Percentiles rank a stretch among this genome's conserved stretches.
These are phyloP conservation scores for Phytophthora fragariaefolia DNA, from an alignment of 352 stramenopile species.

Conservation along the genomic window DNA sequence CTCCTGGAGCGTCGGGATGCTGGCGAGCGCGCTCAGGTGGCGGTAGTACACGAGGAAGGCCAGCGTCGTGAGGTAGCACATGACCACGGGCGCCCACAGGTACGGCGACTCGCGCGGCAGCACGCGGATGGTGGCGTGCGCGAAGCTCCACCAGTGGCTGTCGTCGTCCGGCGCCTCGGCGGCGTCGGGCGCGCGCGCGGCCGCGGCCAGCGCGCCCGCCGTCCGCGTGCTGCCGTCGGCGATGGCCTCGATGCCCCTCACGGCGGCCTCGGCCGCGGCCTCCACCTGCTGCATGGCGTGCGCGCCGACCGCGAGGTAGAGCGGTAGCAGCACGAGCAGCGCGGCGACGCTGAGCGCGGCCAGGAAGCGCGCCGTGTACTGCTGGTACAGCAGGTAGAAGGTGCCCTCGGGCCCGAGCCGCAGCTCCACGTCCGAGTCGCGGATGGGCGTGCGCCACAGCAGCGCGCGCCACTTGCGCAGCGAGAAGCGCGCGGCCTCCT, in stretches of 20 bases:
- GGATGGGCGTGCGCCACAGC: conserved; percentile 76
- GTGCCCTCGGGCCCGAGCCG: conserved; percentile 76
- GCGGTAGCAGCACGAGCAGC: conserved; percentile 69
- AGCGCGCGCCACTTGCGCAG: conserved; percentile 68
- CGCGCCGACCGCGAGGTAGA: conserved; percentile 71
- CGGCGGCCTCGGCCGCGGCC: conserved; percentile 31
- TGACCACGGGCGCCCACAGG: conserved; percentile 78
- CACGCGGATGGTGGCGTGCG: conserved; percentile 80
- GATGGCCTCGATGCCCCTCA: conserved; percentile 35
- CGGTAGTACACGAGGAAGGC: conserved; percentile 79
- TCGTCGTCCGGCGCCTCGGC: conserved; percentile 29
- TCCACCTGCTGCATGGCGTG: conserved; percentile 43
- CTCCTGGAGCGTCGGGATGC: conserved; percentile 50
- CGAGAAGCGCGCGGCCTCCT: conserved; percentile 54
- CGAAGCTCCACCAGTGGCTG: conserved; percentile 79
- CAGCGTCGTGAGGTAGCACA: conserved; percentile 78
- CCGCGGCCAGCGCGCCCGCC: conserved; percentile 3
- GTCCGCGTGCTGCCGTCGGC: conserved; percentile 20
- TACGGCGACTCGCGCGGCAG: conserved; percentile 81
- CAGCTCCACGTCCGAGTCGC: conserved; percentile 67
- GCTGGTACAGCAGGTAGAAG: conserved; percentile 87
- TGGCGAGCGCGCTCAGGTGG: conserved; percentile 66
- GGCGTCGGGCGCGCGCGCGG: too few species aligned
- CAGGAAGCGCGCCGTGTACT: conserved; percentile 77
- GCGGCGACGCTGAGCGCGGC: conserved; percentile 67